Evolutionary conservation across 495 filamentous ascomycete species (phyloP).

Genomic region (Neurospora sp.): DNA sequence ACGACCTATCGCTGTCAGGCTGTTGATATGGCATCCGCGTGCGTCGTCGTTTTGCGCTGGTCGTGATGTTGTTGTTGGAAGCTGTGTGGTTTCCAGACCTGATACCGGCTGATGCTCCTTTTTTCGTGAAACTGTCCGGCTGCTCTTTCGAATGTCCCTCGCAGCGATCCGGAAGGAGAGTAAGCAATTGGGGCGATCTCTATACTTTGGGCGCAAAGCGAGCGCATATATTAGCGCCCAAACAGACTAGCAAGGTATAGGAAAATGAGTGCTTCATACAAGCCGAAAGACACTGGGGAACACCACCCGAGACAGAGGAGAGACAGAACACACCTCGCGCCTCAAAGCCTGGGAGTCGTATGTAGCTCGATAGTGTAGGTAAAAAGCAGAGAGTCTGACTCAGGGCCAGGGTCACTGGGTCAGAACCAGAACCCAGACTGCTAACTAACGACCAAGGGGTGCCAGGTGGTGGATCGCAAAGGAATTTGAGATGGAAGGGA

Average conservation of each 20-base stretch:
- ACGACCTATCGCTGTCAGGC: not conserved
- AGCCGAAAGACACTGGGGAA: not conserved
- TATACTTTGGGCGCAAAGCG: not conserved
- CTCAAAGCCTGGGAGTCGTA: not conserved
- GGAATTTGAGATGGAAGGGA: not conserved
- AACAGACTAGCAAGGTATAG: not conserved
- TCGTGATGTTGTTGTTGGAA: not conserved
- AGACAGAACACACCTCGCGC: not conserved
- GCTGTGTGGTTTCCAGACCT: not conserved
- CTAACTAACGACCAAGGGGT: not conserved
- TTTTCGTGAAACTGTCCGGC: not conserved
- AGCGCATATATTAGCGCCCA: not conserved
- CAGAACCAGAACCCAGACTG: not conserved
- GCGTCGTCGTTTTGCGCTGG: not conserved
- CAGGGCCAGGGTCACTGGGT: not conserved
- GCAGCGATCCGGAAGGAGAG: not conserved
- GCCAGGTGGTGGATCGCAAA: not conserved
- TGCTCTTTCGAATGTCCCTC: not conserved
- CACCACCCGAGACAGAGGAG: not conserved
- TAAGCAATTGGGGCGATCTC: not conserved
- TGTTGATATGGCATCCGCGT: not conserved
- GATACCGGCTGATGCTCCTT: not conserved
- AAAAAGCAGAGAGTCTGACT: not conserved
- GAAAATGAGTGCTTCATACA: not conserved
- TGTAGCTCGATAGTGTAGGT: not conserved